Evolutionary conservation across 371 early-diverging fungal genomes (phyloP), one percentile per base, ranked within the genome.

Genomic region (Mortierella sp.): DNA sequence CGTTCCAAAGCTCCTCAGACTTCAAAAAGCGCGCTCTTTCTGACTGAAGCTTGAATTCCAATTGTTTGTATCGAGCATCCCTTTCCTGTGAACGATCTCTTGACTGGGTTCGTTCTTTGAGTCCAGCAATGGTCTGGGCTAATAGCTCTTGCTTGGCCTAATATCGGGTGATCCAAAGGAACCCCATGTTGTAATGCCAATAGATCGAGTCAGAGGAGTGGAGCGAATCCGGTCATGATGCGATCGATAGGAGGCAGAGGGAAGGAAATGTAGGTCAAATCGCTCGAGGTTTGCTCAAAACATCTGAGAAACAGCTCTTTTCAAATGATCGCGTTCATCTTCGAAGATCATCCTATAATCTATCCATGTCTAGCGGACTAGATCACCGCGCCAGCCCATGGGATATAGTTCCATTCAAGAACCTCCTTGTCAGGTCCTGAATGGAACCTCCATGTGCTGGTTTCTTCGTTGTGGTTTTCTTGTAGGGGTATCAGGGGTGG

Each of bases 281-380:
- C 60, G 74, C 74, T 74, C 74, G 74, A 74, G 68, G 63, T 28
- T 46, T 57, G 53, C 60, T 49, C 67, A 74, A 74, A 74, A 74
- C 50, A 54, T 74, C 47, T 67, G 74, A 64, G 63, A 50, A 67
- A 53, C 68, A 63, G 60, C 68, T 63, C 60, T 74, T 74, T 74
- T 73, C 67, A 74, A 59, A 62, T 55, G 74, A 74, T 53, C 74
- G 29, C 3, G 24, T 74, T 57, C 17, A 41, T 74, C 68, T 74
- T 60, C 74, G 74, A 74, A 74, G 74, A 54, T 56, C 47, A 74
- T 67, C 74, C 64, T 60, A 56, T 74, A 55, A 63, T 53, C 68
- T 57, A 62, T 74, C 68, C 74, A 60, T 60, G 13, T 74, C 74
- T 74, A 63, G 25, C 64, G 67, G 67, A 62, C 28, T 62, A 73